Percentiles rank a stretch among this genome's conserved stretches.
These are phyloP conservation scores for Botryotinia convoluta DNA, from an alignment of 2,329 filamentous ascomycete genomes.

Conservation along the genomic window DNA sequence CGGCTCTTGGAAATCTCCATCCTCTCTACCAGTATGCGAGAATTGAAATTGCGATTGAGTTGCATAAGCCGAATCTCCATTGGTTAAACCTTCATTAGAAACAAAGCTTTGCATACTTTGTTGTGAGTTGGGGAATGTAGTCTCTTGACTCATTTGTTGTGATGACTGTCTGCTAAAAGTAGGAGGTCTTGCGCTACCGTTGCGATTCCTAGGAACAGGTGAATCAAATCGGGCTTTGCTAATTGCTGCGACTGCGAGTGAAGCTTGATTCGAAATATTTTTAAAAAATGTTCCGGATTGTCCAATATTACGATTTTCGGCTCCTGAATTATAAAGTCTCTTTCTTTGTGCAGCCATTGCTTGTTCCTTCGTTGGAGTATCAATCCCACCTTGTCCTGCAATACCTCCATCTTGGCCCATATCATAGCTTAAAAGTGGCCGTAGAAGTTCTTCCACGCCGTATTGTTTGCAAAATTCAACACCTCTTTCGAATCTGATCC, in stretches of 20 bases:
- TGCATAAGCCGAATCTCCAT: conserved; percentile 65
- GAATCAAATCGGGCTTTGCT: conserved; percentile 95
- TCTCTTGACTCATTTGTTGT: conserved; percentile 62
- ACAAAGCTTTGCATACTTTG: conserved; percentile 72
- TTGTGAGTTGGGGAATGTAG: conserved; percentile 75
- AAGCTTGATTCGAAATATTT: conserved; percentile 91
- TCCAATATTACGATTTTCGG: conserved; percentile 65
- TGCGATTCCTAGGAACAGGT: conserved; percentile 65
- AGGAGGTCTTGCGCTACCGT: conserved; percentile 59
- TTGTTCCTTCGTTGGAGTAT: conserved; percentile 97
- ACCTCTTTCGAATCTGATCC: conserved; percentile 92
- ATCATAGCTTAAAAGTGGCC: conserved; percentile 75
- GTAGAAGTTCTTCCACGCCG: conserved; percentile 72
- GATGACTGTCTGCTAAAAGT: conserved; percentile 72
- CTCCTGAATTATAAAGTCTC: conserved; percentile 76
- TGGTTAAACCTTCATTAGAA: conserved; percentile 71
- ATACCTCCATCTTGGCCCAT: conserved; percentile 72
- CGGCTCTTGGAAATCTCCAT: conserved; percentile 65
- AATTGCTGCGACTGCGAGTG: conserved; percentile 90
- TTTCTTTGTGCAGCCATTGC: conserved; percentile 96
- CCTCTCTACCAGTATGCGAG: conserved; percentile 40
- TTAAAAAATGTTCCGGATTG: conserved; percentile 89
- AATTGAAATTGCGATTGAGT: conserved; percentile 47
- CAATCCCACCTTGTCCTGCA: conserved; percentile 71
- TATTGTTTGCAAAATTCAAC: conserved; percentile 85